Conservation (phyloP, 2,329 filamentous ascomycete genomes). For the Fusarium armeniacum region DNA sequence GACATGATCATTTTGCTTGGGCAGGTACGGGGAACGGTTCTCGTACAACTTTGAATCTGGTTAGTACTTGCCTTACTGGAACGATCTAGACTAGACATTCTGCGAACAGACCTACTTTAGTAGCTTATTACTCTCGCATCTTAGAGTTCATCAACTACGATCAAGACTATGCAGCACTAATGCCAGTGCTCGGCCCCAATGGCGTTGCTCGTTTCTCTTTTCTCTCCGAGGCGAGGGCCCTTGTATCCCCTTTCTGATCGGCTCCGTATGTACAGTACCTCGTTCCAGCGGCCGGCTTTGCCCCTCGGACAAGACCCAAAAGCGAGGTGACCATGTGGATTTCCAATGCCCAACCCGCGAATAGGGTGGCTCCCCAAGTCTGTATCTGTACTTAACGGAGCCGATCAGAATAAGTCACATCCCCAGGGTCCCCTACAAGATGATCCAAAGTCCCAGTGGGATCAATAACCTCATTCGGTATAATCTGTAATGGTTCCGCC, state of each 20-base stretch:
- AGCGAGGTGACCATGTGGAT: conserved; percentile 16
- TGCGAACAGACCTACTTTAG: conserved; percentile 1
- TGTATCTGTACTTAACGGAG: conserved; percentile 1
- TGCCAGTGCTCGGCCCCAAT: not conserved
- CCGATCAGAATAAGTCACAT: conserved; percentile 7
- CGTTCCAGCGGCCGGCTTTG: not conserved
- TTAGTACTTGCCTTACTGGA: not conserved
- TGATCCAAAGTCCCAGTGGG: conserved; percentile 21
- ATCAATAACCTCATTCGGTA: conserved; percentile 8
- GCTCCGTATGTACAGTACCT: not conserved
- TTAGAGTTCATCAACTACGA: not conserved
- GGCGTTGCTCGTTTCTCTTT: conserved; percentile 1
- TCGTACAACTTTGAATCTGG: not conserved
- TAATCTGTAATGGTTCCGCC: conserved; percentile 24
- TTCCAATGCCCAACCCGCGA: conserved; percentile 15
- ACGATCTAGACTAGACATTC: not conserved
- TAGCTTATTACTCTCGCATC: conserved; percentile 1
- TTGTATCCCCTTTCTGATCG: not conserved
- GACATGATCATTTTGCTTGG: not conserved
- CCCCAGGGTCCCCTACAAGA: conserved; percentile 2
- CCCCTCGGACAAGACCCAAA: conserved; percentile 13
- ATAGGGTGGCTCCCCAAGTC: conserved; percentile 30
- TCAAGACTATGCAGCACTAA: conserved; percentile 8
- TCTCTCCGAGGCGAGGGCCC: conserved; percentile 9
- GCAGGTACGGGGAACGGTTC: not conserved